Base-by-base conservation (phyloP, 495 filamentous ascomycete species). In the Lichenothelia convexa region DNA sequence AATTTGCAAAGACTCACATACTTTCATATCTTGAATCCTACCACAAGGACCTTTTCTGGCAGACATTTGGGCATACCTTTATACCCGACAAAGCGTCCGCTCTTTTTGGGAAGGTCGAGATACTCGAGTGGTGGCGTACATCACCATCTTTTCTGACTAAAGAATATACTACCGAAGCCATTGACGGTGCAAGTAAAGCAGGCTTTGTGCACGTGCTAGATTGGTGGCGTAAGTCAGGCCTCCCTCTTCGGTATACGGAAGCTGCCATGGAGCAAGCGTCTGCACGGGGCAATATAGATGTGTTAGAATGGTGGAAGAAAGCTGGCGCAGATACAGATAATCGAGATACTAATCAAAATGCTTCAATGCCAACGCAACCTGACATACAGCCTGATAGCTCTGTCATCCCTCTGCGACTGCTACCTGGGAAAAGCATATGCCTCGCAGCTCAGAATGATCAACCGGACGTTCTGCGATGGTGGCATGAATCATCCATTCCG, bases 271-370 rank as follows among this genome's bases (percentile, higher is more conserved):
- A 94, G 52, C 71, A 81, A 31, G 86, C 86, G 17, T 82, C 73
- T 39, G 72, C 72, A 2, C 76, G 83, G 50, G 83, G 85, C 18
- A 80, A 83, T 38, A 60, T 92, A n/a, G 58, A 65, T 0, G 82
- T 93, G 5, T 65, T 94, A 0, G 74, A 89, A 43, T 94, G 86
- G 86, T 94, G 86, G 86, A 79, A 78, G 42, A 56, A 70, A 32
- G 69, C 77, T 0, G 30, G 21, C 23, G 2, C 41, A 36, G 36
- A 53, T 40, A 36, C 48, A 1, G 20, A 8, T 8, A 36, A 42
- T 21, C 37, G 42, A 19, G 44, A 30, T 44, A 45, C 34, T 13
- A 15, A 15, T 19, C 32, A 32, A 1, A 29, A 26, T 17, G 24
- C 16, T 20, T 40, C 36, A 17, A 12, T 13, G 2, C 31, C 43